Base-by-base conservation (phyloP, 148 eudicot genomes). In the Simmondsia chinensis region DNA sequence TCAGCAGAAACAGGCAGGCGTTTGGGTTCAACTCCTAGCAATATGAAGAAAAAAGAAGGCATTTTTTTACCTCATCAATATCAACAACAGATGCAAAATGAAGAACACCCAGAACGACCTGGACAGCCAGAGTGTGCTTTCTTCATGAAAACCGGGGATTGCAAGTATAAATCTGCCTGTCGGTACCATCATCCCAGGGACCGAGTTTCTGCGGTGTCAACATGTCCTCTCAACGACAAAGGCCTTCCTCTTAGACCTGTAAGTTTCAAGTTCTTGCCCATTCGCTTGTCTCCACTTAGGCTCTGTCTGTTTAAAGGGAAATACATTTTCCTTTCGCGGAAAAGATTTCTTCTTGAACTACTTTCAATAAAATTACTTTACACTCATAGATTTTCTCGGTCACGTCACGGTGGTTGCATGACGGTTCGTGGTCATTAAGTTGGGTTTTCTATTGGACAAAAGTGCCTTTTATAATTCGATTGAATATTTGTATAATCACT, bases 211-310 rank as follows among this genome's bases (percentile, higher is more conserved):
- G 63, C 46, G 26, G 34, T 61, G 21, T 52, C 48, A 2, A 10
- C 47, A 7, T 40, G 45, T 42, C 40, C 45, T 47, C 60, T 70
- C 14, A 66, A 39, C 44, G 63, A 56, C 5, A 52, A 67, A 8
- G 73, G 79, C 54, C 70, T 73, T 47, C 79, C 83, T 43, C 40
- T 73, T 37, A 65, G 79, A 73, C 83, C 76, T 57, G 83, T 77
- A 59, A 20, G 71, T 53, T 39, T 14, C 33, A 28, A 15, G n/a
- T 19, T n/a, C 9, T 36, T 36, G 12, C 8, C 2, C 20, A 35
- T 26, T 26, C 14, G 6, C n/a, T 15, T 2, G 3, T 9, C 9
- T 27, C 11, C 15, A 19, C 10, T 8, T 46, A n/a, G n/a, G n/a
- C 20, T 15, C 1, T 29, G 3, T 30, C 24, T 13, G 15, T 11